Conservation (phyloP, 768 basidiomycete genomes). For the Agaricus bisporus region DNA sequence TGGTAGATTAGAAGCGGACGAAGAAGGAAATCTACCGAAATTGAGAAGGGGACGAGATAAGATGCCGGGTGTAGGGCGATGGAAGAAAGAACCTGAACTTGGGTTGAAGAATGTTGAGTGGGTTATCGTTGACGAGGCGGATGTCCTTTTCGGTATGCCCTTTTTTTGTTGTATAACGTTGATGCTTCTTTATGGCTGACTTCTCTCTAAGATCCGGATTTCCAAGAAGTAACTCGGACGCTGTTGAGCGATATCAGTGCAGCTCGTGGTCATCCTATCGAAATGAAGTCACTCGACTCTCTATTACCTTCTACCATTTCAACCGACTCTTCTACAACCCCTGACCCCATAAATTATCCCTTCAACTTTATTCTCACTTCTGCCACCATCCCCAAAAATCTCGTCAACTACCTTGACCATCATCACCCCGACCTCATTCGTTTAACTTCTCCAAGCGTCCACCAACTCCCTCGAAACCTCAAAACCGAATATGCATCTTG, state of each 20-base stretch:
- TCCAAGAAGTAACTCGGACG: constrained; percentile 63
- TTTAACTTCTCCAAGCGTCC: constrained; percentile 76
- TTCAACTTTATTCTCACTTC: constrained; percentile 80
- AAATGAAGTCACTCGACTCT: constrained; percentile 17
- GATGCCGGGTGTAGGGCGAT: constrained; percentile 32
- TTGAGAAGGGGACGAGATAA: constrained; percentile 19
- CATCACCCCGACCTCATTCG: constrained; percentile 60
- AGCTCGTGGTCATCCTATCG: constrained; percentile 47
- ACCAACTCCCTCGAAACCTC: constrained; percentile 68
- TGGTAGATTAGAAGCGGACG: constrained; percentile 16
- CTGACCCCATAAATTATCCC: constrained; percentile 47
- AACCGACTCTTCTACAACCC: constrained; percentile 7
- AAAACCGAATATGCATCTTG: constrained; percentile 68
- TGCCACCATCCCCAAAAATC: constrained; percentile 81
- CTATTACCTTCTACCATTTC: constrained; percentile 17
- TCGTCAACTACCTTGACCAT: constrained; percentile 55
- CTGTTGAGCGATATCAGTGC: constrained; percentile 66
- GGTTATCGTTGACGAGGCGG: constrained; percentile 90
- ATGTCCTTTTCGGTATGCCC: constrained; percentile 73
- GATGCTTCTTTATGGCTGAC: neutral
- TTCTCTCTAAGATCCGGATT: constrained; percentile 62
- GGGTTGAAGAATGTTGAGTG: constrained; percentile 72
- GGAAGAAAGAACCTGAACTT: constrained; percentile 46
- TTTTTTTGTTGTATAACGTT: neutral
- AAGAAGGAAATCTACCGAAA: constrained; percentile 11